Evolutionary conservation across 2,329 filamentous ascomycete genomes (phyloP).

Genomic region (Cladophialophora chaetospira): DNA sequence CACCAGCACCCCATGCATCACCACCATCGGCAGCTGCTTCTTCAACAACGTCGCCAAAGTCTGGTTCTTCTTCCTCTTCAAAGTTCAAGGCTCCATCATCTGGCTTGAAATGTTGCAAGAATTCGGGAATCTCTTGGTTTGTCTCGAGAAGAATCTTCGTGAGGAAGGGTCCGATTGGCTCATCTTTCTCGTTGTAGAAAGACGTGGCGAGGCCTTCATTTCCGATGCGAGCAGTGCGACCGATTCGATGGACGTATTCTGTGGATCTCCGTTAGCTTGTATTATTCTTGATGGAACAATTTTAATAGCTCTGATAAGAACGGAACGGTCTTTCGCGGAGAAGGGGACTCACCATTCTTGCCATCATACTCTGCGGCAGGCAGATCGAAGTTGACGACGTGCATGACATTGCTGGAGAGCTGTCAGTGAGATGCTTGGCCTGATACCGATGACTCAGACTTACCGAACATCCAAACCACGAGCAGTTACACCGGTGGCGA

Average conservation of each 20-base stretch:
- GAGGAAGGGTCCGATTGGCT: conserved; percentile 70
- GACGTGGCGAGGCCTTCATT: conserved; percentile 83
- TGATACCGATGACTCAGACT: background rate
- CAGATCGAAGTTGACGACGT: conserved; percentile 92
- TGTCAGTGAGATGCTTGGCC: background rate
- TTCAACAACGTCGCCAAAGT: conserved; percentile 29
- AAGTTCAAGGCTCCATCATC: conserved; percentile 48
- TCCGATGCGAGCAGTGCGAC: conserved; percentile 91
- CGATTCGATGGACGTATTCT: conserved; percentile 96
- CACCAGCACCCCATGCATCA: conserved; percentile 24
- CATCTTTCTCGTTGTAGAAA: conserved; percentile 79
- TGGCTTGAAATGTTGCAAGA: conserved; percentile 64
- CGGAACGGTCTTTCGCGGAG: too few relatives aligned
- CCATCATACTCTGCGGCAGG: conserved; percentile 75
- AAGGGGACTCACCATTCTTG: too few relatives aligned
- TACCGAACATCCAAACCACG: conserved; percentile 64
- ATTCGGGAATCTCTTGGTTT: conserved; percentile 77
- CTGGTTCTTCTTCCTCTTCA: conserved; percentile 57
- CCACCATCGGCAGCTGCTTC: conserved; percentile 28
- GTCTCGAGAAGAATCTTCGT: conserved; percentile 82
- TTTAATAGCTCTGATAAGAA: too few relatives aligned
- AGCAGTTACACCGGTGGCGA: conserved; percentile 83
- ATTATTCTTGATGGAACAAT: too few relatives aligned
- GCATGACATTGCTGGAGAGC: conserved; percentile 81
- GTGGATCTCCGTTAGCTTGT: too few relatives aligned